Evolutionary conservation across 164 flowering plant genomes (phyloP), one percentile per base, ranked within the genome.

Genomic region (Macadamia tetraphylla): DNA sequence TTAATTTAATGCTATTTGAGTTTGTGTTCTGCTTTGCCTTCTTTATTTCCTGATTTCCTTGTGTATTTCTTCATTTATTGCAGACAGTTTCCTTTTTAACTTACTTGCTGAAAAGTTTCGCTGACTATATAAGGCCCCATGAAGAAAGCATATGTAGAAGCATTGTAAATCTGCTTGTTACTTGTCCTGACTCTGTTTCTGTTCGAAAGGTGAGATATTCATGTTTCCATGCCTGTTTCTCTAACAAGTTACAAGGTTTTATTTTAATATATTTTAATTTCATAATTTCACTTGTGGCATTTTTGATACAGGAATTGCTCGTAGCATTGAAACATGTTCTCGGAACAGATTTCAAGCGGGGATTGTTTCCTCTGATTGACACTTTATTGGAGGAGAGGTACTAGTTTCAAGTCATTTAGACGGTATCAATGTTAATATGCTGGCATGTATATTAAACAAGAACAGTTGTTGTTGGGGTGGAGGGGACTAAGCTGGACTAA

Each of bases 81-180:
- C 98, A 94, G 98, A 95, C 99, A 9, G 94, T 95, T 66, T 95
- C 99, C 48, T 95, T 95, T 81, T 76, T 95, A 66, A 95, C 99
- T 18, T 95, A 95, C 76, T 82, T 95, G 74, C 74, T 95, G 87
- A 95, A 84, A 85, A 87, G 99, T 77, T 90, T 82, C 73, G 90
- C 92, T 43, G 98, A 95, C 57, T 91, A 88, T 76, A 95, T 95
- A 61, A 83, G 86, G 82, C 97, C 91, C 1, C 98, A 95, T 83
- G 99, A 95, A 78, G 99, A 92, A 84, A 92, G 89, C 80, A 95
- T 95, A 68, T 95, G 97, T 65, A 95, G 85, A 83, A 95, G 99
- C 81, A 92, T 95, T 77, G 98, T 95, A n/a, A 95, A 88, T 81
- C 76, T 95, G 80, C 94, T 95, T 63, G 98, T 92, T 58, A 95